phyloP scores from a whole-genome alignment of 2,329 filamentous ascomycete species.

The Verticillium albo-atrum region DNA sequence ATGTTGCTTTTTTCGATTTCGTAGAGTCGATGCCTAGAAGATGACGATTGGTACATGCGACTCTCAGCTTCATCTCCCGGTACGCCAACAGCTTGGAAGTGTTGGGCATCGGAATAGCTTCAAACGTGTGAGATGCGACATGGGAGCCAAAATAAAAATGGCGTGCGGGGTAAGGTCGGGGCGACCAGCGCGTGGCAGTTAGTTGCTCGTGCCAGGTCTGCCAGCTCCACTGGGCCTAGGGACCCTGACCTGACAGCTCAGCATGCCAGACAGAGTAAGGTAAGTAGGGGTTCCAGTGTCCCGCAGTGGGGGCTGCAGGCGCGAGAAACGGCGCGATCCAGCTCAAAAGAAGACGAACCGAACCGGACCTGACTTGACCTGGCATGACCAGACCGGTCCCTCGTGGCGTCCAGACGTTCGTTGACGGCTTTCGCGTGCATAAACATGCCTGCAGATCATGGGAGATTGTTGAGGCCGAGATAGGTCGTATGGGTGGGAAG shows the following conservation, averaged over 20 bases:
- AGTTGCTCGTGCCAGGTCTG: not conserved
- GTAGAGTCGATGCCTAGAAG: too few relatives aligned
- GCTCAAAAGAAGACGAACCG: not conserved
- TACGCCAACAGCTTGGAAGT: not conserved
- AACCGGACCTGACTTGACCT: too few relatives aligned
- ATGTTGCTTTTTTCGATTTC: too few relatives aligned
- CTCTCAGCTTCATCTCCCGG: too few relatives aligned
- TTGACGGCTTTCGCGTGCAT: not conserved
- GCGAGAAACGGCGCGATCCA: not conserved
- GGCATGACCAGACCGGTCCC: not conserved
- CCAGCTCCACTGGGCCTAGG: too few relatives aligned
- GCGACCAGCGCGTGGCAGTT: too few relatives aligned
- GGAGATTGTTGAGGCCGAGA: too few relatives aligned
- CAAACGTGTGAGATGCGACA: not conserved
- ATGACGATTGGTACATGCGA: too few relatives aligned
- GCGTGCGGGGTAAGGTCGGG: not conserved
- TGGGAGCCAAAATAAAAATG: too few relatives aligned
- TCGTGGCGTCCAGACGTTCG: not conserved
- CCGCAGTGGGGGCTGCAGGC: not conserved
- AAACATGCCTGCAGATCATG: too few relatives aligned
- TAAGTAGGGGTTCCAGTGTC: not conserved
- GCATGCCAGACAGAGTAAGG: not conserved
- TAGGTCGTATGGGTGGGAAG: too few relatives aligned
- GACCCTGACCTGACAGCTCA: not conserved
- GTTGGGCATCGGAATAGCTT: not conserved